Percentiles rank a stretch among this genome's conserved stretches.
These are phyloP conservation scores for Ophiocordyceps robertsii DNA, from an alignment of 2,329 filamentous ascomycete genomes.

Conservation along the genomic window DNA sequence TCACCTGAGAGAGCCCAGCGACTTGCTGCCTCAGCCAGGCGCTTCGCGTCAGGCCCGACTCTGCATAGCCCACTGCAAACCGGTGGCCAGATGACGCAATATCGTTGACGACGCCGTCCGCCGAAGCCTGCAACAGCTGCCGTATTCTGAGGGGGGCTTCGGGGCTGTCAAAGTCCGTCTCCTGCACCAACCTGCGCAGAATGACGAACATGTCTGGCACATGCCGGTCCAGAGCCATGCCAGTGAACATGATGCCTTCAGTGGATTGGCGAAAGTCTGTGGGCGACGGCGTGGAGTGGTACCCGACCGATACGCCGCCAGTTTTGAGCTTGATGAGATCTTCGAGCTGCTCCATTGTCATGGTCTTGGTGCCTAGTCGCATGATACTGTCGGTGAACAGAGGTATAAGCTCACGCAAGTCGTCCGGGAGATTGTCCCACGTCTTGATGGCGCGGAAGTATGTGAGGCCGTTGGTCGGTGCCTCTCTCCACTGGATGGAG, in stretches of 20 bases:
- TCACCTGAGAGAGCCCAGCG: conserved; percentile 80
- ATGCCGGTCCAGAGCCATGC: conserved; percentile 81
- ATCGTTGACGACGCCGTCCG: conserved; percentile 81
- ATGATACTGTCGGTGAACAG: conserved; percentile 87
- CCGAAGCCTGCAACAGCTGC: conserved; percentile 73
- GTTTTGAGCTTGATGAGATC: conserved; percentile 95
- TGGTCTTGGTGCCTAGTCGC: conserved; percentile 77
- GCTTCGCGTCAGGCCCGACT: conserved; percentile 61
- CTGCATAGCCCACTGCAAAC: conserved; percentile 73
- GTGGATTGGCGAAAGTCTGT: conserved; percentile 54
- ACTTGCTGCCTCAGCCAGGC: conserved; percentile 70
- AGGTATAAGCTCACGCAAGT: conserved; percentile 72
- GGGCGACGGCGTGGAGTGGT: conserved; percentile 71
- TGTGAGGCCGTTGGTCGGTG: conserved; percentile 87
- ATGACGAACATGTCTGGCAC: conserved; percentile 85
- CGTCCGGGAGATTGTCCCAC: conserved; percentile 66
- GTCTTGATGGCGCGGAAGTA: conserved; percentile 87
- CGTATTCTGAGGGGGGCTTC: conserved; percentile 71
- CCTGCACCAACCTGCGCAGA: conserved; percentile 63
- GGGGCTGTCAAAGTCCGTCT: conserved; percentile 80
- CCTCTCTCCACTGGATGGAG: conserved; percentile 79
- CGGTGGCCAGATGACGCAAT: conserved; percentile 84
- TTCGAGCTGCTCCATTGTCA: conserved; percentile 88
- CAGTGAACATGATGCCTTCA: conserved; percentile 74
- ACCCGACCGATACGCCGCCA: conserved; percentile 73